Percentiles rank a stretch among this genome's conserved stretches.
These are phyloP conservation scores for Leccinum broughii DNA, from an alignment of 768 basidiomycete species.

Conservation along the genomic window DNA sequence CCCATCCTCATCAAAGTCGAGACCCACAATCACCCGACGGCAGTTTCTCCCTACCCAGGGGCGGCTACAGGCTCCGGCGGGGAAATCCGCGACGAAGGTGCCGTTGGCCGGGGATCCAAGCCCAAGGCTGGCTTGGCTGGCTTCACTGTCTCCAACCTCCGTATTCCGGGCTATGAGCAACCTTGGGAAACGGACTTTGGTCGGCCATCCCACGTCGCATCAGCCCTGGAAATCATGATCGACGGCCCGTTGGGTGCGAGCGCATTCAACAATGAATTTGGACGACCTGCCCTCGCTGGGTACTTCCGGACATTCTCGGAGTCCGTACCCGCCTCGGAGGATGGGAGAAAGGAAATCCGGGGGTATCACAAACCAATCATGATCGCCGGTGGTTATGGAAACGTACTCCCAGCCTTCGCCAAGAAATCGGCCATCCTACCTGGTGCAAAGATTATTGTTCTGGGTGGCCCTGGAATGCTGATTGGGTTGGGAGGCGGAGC, in stretches of 20 bases:
- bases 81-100: conserved; percentile 97
- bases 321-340: conserved; percentile 55
- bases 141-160: conserved; percentile 91
- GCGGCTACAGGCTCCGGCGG: conserved; percentile 98
- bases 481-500: conserved; percentile 98
- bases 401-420: conserved; percentile 82
- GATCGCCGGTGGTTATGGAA: conserved; percentile 97
- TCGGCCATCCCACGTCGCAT: conserved; percentile 86
- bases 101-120: conserved; percentile 91
- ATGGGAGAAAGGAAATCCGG: conserved; percentile 61
- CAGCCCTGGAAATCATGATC: conserved; percentile 94
- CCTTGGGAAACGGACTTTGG: conserved; percentile 98
- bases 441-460: conserved; percentile 86
- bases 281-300: conserved; percentile 86
- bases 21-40: conserved; percentile 99
- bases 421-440: conserved; percentile 73
- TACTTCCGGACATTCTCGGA: conserved; percentile 97
- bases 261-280: conserved; percentile 99
- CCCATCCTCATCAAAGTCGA: conserved; percentile 96
- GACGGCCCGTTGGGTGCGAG: conserved; percentile 93
- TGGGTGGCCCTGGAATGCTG: conserved; percentile 94
- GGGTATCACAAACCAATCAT: conserved; percentile 99
- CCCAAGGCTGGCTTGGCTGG: conserved; percentile 95
- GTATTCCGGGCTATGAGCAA: conserved; percentile 87
- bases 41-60: conserved; percentile 97